Base-by-base conservation (phyloP, 1,284 basidiomycete genomes). In the Ustilago trichophora region DNA sequence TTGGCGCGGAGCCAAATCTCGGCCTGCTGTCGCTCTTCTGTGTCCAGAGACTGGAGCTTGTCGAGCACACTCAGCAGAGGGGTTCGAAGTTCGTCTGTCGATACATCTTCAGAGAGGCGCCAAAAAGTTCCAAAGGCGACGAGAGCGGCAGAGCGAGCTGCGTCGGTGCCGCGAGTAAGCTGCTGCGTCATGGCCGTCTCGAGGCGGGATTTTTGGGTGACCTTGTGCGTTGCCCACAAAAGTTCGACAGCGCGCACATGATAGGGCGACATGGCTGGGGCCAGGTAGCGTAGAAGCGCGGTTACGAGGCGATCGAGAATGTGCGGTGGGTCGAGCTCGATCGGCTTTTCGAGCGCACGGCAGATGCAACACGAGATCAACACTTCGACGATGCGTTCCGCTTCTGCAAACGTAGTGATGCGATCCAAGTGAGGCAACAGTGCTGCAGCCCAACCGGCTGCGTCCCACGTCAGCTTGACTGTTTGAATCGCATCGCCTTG, bases 101-200 rank as follows among this genome's bases (percentile, higher is more conserved):
- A 45, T 6, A 57, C 75, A 85, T 75, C 64, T 90, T 93, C 91
- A 45, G 89, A 90, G 56, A 93, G 83, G 55, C 92, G 86, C 95
- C 95, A 98, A 6, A 98, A 84, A 1, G 92, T 88, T 1, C 95
- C 93, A 80, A 98, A 96, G 0, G 90, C 91, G 67, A 93, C 90
- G 78, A 90, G 91, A 0, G 89, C 87, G 25, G 87, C 86, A 2
- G 51, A 24, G 19, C 64, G 46, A 12, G 49, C 32, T 1, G 29
- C 8, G 7, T 25, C 44, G 1, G 47, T 35, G 19, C 46, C 56
- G 18, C 36, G 34, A 9, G 42, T 41, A 3, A 79, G 53, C 19
- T 53, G 54, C 40, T 55, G 36, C 8, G 59, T 58, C 26, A 78
- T 46, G 9, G 65, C 57, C 1, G 65, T 57, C 46, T 73, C 73